Conservation (phyloP, 2,329 filamentous ascomycete genomes). For the Macrophomina pseudophaseolina region DNA sequence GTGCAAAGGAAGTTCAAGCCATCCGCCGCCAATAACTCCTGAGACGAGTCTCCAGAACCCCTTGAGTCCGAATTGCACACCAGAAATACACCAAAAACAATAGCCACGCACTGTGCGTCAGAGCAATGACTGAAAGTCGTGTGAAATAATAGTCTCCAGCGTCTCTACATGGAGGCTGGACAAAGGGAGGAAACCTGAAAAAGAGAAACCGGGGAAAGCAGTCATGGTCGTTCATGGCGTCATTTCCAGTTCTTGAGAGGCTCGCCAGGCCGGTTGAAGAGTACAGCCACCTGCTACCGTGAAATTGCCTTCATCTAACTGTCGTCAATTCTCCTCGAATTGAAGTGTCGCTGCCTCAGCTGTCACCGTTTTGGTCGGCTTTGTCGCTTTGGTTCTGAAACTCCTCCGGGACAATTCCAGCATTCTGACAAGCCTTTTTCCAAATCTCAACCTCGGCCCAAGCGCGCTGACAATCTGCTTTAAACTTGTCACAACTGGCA, state of each 20-base stretch:
- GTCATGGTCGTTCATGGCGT: slow-evolving; percentile 25
- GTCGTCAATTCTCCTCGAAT: background rate
- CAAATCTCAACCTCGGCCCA: slow-evolving; percentile 80
- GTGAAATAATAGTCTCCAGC: background rate
- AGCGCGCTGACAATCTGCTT: slow-evolving; percentile 76
- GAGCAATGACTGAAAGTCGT: background rate
- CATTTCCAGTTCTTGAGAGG: slow-evolving; percentile 2
- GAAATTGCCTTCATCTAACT: no score
- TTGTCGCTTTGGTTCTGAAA: slow-evolving; percentile 48
- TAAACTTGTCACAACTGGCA: slow-evolving; percentile 84
- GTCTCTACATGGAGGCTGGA: background rate
- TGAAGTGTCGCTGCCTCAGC: slow-evolving; percentile 29
- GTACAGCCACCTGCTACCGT: background rate
- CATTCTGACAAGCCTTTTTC: slow-evolving; percentile 60
- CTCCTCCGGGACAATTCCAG: slow-evolving; percentile 47
- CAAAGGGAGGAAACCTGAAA: background rate
- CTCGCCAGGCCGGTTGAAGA: background rate
- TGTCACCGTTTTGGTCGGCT: slow-evolving; percentile 43
- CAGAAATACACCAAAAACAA: slow-evolving; percentile 17
- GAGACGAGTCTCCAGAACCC: slow-evolving; percentile 14
- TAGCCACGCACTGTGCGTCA: background rate
- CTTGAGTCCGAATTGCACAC: background rate
- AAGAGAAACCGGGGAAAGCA: slow-evolving; percentile 10
- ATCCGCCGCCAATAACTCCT: slow-evolving; percentile 14
- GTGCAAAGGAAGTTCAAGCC: slow-evolving; percentile 17